A percentile compares a stretch with the other conserved stretches of the same genome.
Conservation (phyloP, 495 filamentous ascomycete species). For the Hypoxylon crocopeplum region DNA sequence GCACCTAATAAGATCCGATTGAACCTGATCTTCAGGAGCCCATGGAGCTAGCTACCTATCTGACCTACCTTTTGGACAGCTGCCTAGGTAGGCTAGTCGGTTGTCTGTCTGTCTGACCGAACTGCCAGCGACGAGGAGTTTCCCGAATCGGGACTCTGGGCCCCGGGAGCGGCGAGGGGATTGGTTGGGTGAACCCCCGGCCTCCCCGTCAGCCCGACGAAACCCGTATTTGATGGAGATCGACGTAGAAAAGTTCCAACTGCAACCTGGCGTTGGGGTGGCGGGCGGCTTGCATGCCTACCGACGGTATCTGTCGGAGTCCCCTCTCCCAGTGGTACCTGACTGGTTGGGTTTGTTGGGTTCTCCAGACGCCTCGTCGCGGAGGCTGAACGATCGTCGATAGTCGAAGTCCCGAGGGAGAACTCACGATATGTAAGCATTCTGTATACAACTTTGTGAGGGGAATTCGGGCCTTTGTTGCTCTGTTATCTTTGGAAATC, state of each 20-base stretch:
- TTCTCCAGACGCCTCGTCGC: conserved; percentile 19
- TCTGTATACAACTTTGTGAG: background rate
- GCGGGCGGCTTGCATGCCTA: conserved; percentile 1
- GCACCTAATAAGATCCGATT: conserved; percentile 1
- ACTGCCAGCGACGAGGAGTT: conserved; percentile 13
- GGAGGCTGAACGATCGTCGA: conserved; percentile 34
- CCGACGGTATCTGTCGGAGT: background rate
- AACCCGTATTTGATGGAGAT: conserved; percentile 30
- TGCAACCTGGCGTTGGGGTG: conserved; percentile 5
- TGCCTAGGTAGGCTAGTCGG: conserved; percentile 27
- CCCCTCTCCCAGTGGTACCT: background rate
- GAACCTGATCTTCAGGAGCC: background rate
- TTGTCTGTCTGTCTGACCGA: background rate
- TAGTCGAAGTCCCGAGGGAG: conserved; percentile 16
- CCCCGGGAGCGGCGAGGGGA: conserved; percentile 6
- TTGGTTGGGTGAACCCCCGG: conserved; percentile 16
- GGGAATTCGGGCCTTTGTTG: conserved; percentile 33
- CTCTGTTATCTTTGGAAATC: conserved; percentile 1
- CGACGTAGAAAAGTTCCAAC: conserved; percentile 9
- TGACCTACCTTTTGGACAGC: conserved; percentile 13
- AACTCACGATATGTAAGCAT: conserved; percentile 1
- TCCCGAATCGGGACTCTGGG: conserved; percentile 21
- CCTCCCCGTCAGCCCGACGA: conserved; percentile 16
- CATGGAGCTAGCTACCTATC: background rate
- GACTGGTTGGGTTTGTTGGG: conserved; percentile 13